Base-by-base conservation (phyloP, 805 yeast genomes). In the Myxozyma kluyveri region DNA sequence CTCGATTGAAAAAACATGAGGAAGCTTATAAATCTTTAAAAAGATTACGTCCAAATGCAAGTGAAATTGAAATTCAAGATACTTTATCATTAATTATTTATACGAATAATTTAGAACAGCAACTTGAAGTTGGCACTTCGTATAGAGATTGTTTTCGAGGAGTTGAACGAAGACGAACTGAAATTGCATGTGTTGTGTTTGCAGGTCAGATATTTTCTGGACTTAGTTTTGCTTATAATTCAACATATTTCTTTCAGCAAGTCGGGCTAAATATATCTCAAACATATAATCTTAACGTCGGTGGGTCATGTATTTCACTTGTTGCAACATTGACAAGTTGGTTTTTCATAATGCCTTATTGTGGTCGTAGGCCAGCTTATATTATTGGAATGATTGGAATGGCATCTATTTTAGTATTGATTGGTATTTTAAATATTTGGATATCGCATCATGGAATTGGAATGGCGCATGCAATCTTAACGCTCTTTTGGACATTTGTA, bases 171-270 rank as follows among this genome's bases (percentile, higher is more conserved):
- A 42, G 65, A 29, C 42, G 62, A 32, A 39, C 54, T 17, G 23
- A 61, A 23, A 63, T 52, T 38, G 14, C 62, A 14, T 24, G 60
- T n/a, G 80, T 80, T 22, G 62, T 74, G 40, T 54, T 62, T 31
- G 47, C 61, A 22, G 69, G 71, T 63, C 59, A 67, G 37, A 54
- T 67, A 3, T 47, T 72, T 14, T 67, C 12, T 7, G 48, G 48
- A n/a, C 4, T 10, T 10, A 14, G 5, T 4, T 46, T 46, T 24
- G 10, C 33, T 12, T 9, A 6, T 32, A 31, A 52, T 43, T 69
- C 80, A 24, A 74, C 82, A 23, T 76, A 77, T 60, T 78, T 78
- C 64, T 77, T 74, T 58, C 65, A 63, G 43, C 77, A 75, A 60
- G 81, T 81, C 6, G 65, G 65, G 29, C 31, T 50, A 21, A 37